Percentiles rank a stretch among this genome's conserved stretches.
Conservation (phyloP, 345 rosid species). For the Aquilaria sinensis region DNA sequence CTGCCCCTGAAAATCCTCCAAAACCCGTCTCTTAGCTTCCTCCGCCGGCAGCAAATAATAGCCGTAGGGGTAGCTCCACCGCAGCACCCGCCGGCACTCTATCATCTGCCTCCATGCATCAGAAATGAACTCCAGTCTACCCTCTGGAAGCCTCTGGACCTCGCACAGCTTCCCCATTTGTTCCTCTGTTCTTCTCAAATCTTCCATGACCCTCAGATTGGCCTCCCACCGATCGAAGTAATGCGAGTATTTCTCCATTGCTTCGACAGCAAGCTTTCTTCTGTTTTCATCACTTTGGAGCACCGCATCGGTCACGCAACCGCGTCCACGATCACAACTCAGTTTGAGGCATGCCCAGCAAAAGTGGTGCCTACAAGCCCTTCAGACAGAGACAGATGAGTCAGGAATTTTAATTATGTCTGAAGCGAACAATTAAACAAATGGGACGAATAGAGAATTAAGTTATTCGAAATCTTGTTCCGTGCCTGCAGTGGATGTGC, state of each 20-base stretch:
- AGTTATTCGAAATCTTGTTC: too few species aligned
- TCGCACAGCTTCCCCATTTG: conserved; percentile 6
- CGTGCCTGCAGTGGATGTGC: background rate
- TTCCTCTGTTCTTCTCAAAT: background rate
- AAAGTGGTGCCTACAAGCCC: background rate
- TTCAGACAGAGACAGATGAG: too few species aligned
- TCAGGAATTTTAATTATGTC: too few species aligned
- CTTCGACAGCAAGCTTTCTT: background rate
- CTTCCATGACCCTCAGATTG: background rate
- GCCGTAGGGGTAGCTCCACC: conserved; percentile 35
- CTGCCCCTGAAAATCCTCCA: conserved; percentile 37
- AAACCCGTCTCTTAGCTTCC: conserved; percentile 17
- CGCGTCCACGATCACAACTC: background rate
- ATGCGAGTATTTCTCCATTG: background rate
- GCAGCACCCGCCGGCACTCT: conserved; percentile 27
- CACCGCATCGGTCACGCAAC: background rate
- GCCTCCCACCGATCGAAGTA: background rate
- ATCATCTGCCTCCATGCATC: conserved; percentile 31
- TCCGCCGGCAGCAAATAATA: conserved; percentile 19
- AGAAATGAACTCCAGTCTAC: conserved; percentile 13
- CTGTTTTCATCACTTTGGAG: background rate
- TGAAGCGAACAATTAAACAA: too few species aligned
- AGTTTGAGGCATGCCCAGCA: background rate
- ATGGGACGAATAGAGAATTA: too few species aligned
- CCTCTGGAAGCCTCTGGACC: background rate